Conservation (phyloP, 768 basidiomycete genomes). For the Naganishia vishniacii region DNA sequence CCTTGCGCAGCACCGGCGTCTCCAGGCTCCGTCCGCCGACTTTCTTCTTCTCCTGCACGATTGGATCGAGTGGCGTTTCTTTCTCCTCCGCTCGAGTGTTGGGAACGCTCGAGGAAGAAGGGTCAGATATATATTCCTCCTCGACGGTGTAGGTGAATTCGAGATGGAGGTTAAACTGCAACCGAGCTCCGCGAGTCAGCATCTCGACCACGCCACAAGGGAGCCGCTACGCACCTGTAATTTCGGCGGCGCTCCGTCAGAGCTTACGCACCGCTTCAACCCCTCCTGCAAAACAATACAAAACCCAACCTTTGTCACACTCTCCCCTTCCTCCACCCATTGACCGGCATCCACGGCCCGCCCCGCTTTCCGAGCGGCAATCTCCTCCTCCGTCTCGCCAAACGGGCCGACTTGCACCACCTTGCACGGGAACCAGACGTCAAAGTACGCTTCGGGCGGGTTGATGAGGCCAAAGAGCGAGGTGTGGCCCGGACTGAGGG, state of each 20-base stretch:
- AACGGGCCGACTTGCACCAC: slow-evolving; percentile 1
- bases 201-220: background rate
- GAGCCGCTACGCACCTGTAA: background rate
- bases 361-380: background rate
- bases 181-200: background rate
- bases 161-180: slow-evolving; percentile 12
- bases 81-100: background rate
- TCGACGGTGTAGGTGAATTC: slow-evolving; percentile 16
- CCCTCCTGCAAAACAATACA: background rate
- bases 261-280: background rate
- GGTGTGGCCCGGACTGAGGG: slow-evolving; percentile 58
- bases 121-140: slow-evolving; percentile 2
- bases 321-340: slow-evolving; percentile 17
- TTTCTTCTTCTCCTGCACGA: no score
- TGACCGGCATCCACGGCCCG: background rate
- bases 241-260: no score
- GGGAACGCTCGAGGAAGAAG: no score
- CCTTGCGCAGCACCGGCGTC: background rate
- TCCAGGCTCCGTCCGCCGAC: no score
- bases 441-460: background rate
- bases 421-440: slow-evolving; percentile 2
- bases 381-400: background rate
- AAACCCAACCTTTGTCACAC: slow-evolving; percentile 16
- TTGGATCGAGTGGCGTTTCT: background rate
- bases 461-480: background rate